phyloP scores from a whole-genome alignment of 192 early-diverging fungal species.

The Coemansia sp. region DNA sequence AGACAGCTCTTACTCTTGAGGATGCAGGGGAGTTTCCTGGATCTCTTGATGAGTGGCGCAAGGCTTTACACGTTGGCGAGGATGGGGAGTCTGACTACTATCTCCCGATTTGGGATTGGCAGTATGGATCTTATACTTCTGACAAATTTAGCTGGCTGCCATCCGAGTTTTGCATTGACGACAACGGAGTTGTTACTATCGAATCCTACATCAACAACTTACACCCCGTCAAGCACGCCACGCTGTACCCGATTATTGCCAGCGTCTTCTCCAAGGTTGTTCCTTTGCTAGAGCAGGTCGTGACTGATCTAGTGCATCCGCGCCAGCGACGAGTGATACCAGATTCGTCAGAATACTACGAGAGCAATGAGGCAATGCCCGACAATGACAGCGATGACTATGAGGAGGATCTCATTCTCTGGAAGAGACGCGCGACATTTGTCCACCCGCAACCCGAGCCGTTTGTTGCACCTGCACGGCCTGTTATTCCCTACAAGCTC shows the following conservation, averaged over 20 bases:
- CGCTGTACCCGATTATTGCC: conserved; percentile 53
- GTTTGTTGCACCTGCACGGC: too few relatives aligned
- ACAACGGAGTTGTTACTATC: too few relatives aligned
- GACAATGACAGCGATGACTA: background rate
- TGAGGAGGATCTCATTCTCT: background rate
- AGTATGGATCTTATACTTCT: conserved; percentile 13
- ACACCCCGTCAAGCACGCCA: conserved; percentile 46
- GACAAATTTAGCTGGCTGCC: too few relatives aligned
- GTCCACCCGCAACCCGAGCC: too few relatives aligned
- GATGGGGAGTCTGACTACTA: background rate
- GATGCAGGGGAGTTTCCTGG: too few relatives aligned
- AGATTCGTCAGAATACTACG: too few relatives aligned
- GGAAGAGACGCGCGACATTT: background rate
- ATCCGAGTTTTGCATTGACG: too few relatives aligned
- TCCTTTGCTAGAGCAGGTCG: conserved; percentile 61
- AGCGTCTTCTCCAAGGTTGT: conserved; percentile 23
- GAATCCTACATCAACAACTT: conserved; percentile 57
- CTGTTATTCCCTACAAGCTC: too few relatives aligned
- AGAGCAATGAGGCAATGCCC: background rate
- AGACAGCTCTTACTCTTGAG: too few relatives aligned
- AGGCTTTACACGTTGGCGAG: background rate
- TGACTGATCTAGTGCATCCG: conserved; percentile 7
- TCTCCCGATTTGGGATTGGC: background rate
- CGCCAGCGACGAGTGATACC: too few relatives aligned
- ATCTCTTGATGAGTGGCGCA: background rate